Conservation (phyloP, 1,284 basidiomycete species). For the Boletus sp. region DNA sequence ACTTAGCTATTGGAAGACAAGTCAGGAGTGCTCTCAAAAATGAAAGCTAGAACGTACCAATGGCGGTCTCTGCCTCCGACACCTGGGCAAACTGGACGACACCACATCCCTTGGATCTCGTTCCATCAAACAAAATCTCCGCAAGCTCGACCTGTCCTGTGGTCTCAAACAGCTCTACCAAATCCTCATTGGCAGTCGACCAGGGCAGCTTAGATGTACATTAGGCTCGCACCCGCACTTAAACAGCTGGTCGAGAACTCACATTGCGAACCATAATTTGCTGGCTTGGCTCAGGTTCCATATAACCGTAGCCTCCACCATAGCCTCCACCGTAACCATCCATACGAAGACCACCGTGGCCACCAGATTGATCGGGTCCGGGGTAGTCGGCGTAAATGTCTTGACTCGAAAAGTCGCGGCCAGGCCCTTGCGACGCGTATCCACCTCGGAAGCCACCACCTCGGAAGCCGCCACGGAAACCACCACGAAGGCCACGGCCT, state of each 20-base stretch:
- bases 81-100: conserved; percentile 93
- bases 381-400: conserved; percentile 81
- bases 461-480: conserved; percentile 58
- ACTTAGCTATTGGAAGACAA: conserved; percentile 60
- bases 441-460: conserved; percentile 52
- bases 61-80: conserved; percentile 88
- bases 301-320: conserved; percentile 29
- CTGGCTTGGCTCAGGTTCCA: conserved; percentile 78
- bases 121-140: conserved; percentile 89
- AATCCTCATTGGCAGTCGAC: conserved; percentile 98
- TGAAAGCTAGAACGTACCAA: conserved; percentile 48
- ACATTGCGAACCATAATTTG: conserved; percentile 98
- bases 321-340: conserved; percentile 40
- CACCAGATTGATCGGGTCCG: conserved; percentile 67
- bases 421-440: conserved; percentile 49
- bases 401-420: conserved; percentile 71
- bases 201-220: conserved; percentile 72
- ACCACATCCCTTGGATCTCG: conserved; percentile 89
- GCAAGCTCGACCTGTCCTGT: conserved; percentile 92
- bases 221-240: neutral
- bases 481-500: conserved; percentile 41
- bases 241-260: conserved; percentile 36
- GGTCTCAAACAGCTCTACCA: conserved; percentile 97
- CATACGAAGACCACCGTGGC: conserved; percentile 46
- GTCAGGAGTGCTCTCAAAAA: neutral